phyloP scores from a whole-genome alignment of 106 monocot genomes.

The Phalaenopsis equestris region DNA sequence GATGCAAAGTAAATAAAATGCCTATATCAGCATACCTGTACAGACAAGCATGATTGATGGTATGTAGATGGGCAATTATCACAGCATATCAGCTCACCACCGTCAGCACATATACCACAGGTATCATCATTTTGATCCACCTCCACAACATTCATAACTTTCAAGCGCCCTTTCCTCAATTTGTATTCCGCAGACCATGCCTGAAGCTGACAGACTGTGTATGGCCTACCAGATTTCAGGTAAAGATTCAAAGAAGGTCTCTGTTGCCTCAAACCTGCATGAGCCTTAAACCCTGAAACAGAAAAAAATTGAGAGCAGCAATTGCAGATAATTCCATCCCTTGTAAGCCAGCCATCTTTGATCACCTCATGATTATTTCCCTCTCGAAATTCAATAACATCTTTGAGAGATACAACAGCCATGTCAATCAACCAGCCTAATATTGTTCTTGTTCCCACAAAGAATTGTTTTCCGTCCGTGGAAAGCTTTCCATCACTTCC shows the following conservation, averaged over 20 bases:
- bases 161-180: conserved; percentile 36
- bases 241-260: conserved; percentile 53
- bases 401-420: conserved; percentile 49
- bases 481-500: conserved; percentile 35
- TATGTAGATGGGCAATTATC: conserved; percentile 90
- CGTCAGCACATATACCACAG: conserved; percentile 89
- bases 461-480: conserved; percentile 27
- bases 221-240: conserved; percentile 55
- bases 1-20: background rate
- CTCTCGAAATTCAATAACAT: conserved; percentile 42
- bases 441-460: conserved; percentile 49
- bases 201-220: conserved; percentile 60
- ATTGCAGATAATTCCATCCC: conserved; percentile 71
- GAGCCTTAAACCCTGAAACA: conserved; percentile 61
- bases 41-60: conserved; percentile 61
- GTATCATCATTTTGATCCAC: conserved; percentile 92
- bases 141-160: conserved; percentile 30
- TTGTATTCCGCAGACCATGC: conserved; percentile 85
- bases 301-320: conserved; percentile 61
- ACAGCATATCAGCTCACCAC: conserved; percentile 88
- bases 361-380: conserved; percentile 35
- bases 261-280: conserved; percentile 47
- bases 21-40: conserved; percentile 24
- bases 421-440: conserved; percentile 78
- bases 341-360: conserved; percentile 68